Conservation (phyloP, 495 filamentous ascomycete species). For the Podospora comata region DNA sequence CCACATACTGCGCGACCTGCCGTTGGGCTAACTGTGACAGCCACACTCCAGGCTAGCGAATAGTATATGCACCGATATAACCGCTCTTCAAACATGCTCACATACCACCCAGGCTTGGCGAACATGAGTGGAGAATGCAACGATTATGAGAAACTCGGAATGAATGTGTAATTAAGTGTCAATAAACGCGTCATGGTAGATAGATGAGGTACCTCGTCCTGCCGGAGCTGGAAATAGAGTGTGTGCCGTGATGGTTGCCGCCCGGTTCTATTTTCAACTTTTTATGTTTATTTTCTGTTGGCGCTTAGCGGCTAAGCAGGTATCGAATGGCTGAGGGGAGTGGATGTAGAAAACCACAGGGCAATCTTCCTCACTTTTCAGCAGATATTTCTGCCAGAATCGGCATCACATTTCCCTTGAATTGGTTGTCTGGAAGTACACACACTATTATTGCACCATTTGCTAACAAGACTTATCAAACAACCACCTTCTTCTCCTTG, state of each 20-base stretch:
- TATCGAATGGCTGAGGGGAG: not conserved
- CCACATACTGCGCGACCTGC: too few relatives aligned
- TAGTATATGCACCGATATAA: too few relatives aligned
- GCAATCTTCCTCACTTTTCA: not conserved
- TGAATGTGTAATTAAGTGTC: too few relatives aligned
- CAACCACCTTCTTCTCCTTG: conserved; percentile 10
- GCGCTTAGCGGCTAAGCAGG: not conserved
- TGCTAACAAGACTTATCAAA: conserved; percentile 7
- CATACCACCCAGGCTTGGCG: too few relatives aligned
- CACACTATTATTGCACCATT: not conserved
- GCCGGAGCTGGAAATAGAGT: too few relatives aligned
- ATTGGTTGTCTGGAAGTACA: not conserved
- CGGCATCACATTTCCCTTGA: not conserved
- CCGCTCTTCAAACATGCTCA: too few relatives aligned
- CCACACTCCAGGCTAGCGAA: too few relatives aligned
- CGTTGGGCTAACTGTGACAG: too few relatives aligned
- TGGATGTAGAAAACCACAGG: not conserved
- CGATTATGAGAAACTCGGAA: too few relatives aligned
- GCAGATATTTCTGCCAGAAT: not conserved
- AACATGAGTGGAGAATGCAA: too few relatives aligned
- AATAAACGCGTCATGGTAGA: too few relatives aligned
- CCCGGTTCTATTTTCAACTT: conserved; percentile 4
- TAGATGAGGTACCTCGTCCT: too few relatives aligned
- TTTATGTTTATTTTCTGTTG: conserved; percentile 5
- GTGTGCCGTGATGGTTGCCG: not conserved